Base-by-base conservation (phyloP, 1,139 yeast genomes). In the Lodderomyces elongisporus region DNA sequence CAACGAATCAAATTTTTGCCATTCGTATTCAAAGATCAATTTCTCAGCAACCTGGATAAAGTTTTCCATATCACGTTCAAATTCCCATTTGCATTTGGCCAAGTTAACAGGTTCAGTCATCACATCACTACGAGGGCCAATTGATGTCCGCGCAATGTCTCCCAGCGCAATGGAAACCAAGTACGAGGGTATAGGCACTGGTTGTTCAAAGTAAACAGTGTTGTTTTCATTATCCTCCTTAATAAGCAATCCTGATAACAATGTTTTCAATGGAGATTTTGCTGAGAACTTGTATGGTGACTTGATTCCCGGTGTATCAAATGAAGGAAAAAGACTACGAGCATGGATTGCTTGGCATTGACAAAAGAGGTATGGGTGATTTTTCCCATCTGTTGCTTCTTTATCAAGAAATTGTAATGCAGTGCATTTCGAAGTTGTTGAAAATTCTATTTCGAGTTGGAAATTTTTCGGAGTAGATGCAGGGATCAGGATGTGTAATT, bases 261-360 rank as follows among this genome's bases (percentile, higher is more conserved):
- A 51, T 3, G 56, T 51, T 3, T 54, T 54, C 31, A 48, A 51
- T 4, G 64, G 60, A 2, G 69, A 62, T 6, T 43, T 43, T 12
- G 57, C 62, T 10, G 41, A 45, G 39, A 58, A 58, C 29, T 44
- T 45, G 41, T 51, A 64, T 1, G 60, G 49, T 2, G 62, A 56
- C 37, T 65, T 65, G 18, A 62, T 57, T 0, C 58, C 62, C 2
- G 71, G 71, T 8, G 69, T 64, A 44, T 65, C 71, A 42, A 65
- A 65, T 40, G 70, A 62, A 4, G 71, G 71, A 39, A 63, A 62
- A 43, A 65, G 49, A 30, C 66, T 58, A 34, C 71, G 46, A 13
- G 70, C 70, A 43, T 65, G 71, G 28, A 64, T 63, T 12, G 69
- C 60, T 45, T 65, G 66, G 46, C 71, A 63, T 44, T 65, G 71